phyloP scores from a whole-genome alignment of 208 protist species.

The Zelonia costaricensis region DNA sequence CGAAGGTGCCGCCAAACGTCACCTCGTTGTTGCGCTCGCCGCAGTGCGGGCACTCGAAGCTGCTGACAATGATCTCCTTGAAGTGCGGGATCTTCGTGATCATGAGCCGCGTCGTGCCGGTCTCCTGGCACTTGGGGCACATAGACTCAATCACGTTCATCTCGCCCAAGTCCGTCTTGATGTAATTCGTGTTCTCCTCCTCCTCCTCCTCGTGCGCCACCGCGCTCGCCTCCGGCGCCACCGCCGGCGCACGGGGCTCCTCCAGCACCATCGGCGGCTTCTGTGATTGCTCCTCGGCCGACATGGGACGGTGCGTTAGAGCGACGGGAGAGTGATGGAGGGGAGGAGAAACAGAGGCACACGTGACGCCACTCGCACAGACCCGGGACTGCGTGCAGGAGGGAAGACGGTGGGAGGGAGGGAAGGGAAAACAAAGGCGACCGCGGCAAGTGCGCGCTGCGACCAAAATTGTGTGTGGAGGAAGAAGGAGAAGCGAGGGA shows the following conservation, averaged over 20 bases:
- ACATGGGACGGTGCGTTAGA: too few relatives aligned
- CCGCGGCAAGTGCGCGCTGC: too few relatives aligned
- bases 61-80: conserved; percentile 91
- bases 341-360: too few relatives aligned
- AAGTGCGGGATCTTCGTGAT: conserved; percentile 93
- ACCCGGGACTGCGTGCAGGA: too few relatives aligned
- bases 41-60: conserved; percentile 91
- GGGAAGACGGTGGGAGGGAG: too few relatives aligned
- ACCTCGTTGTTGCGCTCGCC: conserved; percentile 90
- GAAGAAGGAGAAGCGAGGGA: too few relatives aligned
- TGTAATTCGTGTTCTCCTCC: conserved; percentile 38
- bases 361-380: too few relatives aligned
- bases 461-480: too few relatives aligned
- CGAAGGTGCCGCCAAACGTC: conserved; percentile 86
- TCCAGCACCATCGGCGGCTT: too few relatives aligned
- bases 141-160: conserved; percentile 89
- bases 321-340: too few relatives aligned
- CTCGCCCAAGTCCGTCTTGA: conserved; percentile 86
- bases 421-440: too few relatives aligned
- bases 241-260: not conserved
- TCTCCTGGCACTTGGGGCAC: conserved; percentile 87
- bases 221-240: not conserved
- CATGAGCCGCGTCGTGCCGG: conserved; percentile 89
- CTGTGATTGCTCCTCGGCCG: too few relatives aligned
- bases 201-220: conserved; percentile 15